A percentile compares a stretch with the other conserved stretches of the same genome.
Conservation (phyloP, 2,329 filamentous ascomycete species). For the Cryphonectria parasitica region DNA sequence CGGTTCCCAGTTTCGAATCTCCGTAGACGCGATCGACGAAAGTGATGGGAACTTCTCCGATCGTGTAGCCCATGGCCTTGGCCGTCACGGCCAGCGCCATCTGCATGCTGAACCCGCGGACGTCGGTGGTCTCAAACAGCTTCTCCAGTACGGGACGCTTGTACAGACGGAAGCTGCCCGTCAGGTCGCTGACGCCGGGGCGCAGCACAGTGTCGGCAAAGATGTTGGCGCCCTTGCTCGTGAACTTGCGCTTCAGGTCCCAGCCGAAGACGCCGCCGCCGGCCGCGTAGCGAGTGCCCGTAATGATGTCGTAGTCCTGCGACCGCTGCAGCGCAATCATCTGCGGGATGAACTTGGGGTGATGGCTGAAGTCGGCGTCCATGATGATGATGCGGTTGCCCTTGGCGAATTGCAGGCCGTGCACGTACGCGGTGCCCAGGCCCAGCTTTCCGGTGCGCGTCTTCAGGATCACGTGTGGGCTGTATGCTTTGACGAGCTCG, state of each 20-base stretch:
- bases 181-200: slow-evolving; percentile 93
- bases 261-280: slow-evolving; percentile 91
- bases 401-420: slow-evolving; percentile 85
- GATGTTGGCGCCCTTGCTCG: slow-evolving; percentile 86
- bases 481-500: slow-evolving; percentile 87
- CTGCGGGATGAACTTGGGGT: slow-evolving; percentile 96
- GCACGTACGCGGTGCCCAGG: slow-evolving; percentile 95
- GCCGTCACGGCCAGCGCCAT: slow-evolving; percentile 99
- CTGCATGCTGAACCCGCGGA: slow-evolving; percentile 98
- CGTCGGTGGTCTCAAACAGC: slow-evolving; percentile 88
- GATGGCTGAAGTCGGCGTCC: slow-evolving; percentile 99
- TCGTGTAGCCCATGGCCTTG: slow-evolving; percentile 92
- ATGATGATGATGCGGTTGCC: slow-evolving; percentile 99
- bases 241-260: slow-evolving; percentile 90
- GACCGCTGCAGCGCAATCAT: slow-evolving; percentile 84
- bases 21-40: slow-evolving; percentile 97
- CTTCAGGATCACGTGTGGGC: slow-evolving; percentile 79
- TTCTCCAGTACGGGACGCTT: slow-evolving; percentile 88
- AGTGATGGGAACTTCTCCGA: slow-evolving; percentile 93
- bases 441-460: slow-evolving; percentile 92
- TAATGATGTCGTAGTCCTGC: slow-evolving; percentile 92
- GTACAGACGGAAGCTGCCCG: slow-evolving; percentile 92
- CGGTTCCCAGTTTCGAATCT: slow-evolving; percentile 79
- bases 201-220: slow-evolving; percentile 93
- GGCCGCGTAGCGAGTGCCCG: slow-evolving; percentile 90